phyloP scores from a whole-genome alignment of 257 asterid species.

The Jasminum sambac region DNA sequence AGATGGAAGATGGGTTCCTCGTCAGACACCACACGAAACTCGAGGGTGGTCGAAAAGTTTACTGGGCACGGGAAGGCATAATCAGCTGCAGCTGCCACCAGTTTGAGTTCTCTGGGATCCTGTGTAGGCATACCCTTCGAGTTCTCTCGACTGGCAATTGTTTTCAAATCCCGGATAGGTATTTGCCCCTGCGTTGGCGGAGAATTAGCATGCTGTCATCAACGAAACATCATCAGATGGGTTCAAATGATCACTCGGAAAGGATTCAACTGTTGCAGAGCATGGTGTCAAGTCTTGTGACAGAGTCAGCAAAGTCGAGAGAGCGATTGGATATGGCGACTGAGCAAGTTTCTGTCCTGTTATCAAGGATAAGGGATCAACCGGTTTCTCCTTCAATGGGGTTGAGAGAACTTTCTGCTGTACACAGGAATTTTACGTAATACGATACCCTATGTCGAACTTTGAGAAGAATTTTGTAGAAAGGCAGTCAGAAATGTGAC shows the following conservation, averaged over 20 bases:
- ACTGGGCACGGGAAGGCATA: constrained; percentile 83
- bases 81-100: constrained; percentile 91
- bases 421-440: constrained; percentile 40
- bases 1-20: constrained; percentile 69
- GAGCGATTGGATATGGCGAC: constrained; percentile 81
- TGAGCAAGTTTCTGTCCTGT: constrained; percentile 66
- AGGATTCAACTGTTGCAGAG: constrained; percentile 78
- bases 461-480: constrained; percentile 21
- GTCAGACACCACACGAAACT: constrained; percentile 92
- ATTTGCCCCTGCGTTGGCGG: constrained; percentile 77
- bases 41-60: constrained; percentile 90
- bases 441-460: not conserved
- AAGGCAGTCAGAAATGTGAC: not conserved
- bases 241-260: constrained; percentile 53
- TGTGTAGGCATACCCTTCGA: constrained; percentile 88
- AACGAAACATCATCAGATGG: constrained; percentile 39
- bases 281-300: constrained; percentile 66
- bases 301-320: constrained; percentile 72
- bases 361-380: constrained; percentile 68
- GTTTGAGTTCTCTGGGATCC: constrained; percentile 89
- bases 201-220: constrained; percentile 48
- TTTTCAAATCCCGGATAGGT: constrained; percentile 88
- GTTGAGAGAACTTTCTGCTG: constrained; percentile 47
- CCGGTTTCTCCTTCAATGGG: constrained; percentile 58
- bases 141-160: constrained; percentile 92